Percentiles rank a stretch among this genome's conserved stretches.
phyloP scores from a whole-genome alignment of 768 basidiomycete species.

The Pleurotus sapidus region DNA sequence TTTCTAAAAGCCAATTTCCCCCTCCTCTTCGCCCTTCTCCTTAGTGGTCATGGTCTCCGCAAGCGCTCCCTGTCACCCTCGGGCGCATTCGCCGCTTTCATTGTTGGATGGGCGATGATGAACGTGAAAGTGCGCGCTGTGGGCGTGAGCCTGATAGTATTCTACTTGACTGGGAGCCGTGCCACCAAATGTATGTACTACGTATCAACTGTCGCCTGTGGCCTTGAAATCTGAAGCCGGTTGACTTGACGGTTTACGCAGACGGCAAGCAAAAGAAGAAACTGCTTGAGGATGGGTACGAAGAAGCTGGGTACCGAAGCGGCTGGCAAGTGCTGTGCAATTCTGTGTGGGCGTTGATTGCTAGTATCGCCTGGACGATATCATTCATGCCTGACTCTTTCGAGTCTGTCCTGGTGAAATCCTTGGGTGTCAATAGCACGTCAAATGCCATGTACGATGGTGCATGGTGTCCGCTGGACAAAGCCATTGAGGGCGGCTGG shows the following conservation, averaged over 20 bases:
- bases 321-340: constrained; percentile 86
- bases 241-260: constrained; percentile 15
- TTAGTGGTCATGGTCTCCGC: constrained; percentile 68
- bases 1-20: constrained; percentile 24
- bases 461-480: constrained; percentile 64
- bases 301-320: constrained; percentile 69
- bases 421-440: constrained; percentile 21
- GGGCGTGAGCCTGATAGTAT: constrained; percentile 64
- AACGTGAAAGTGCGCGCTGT: constrained; percentile 64
- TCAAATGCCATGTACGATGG: constrained; percentile 15
- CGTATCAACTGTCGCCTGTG: background rate
- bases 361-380: constrained; percentile 62
- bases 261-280: constrained; percentile 77
- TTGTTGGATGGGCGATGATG: constrained; percentile 74
- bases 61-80: constrained; percentile 74
- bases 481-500: constrained; percentile 40
- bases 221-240: background rate
- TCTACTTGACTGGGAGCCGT: constrained; percentile 77
- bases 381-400: constrained; percentile 43
- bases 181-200: constrained; percentile 73
- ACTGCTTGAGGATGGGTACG: constrained; percentile 74
- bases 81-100: constrained; percentile 75
- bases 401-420: constrained; percentile 28
- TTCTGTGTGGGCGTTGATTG: constrained; percentile 61
- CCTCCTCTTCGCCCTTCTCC: constrained; percentile 43